Base-by-base conservation (phyloP, 1,284 basidiomycete species). In the Taiwanofungus camphoratus region DNA sequence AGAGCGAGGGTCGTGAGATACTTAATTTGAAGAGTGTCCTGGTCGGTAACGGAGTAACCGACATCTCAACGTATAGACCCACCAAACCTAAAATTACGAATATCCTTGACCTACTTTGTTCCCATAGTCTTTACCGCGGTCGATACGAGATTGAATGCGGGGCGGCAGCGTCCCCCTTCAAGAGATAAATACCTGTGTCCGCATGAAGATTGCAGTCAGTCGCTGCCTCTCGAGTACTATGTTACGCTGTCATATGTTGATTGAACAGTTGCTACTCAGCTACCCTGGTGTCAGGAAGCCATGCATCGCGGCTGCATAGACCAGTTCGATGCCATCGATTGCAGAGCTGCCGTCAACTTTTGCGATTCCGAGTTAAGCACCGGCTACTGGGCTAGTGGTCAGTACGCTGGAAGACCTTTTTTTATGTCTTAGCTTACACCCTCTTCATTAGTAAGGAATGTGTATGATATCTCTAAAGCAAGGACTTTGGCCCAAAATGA, bases 391-490 rank as follows among this genome's bases (percentile, higher is more conserved):
- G 67, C 61, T 13, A 78, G 69, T 41, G 74, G 77, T 77, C 31
- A 46, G 69, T 61, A 16, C 8, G n/a, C 18, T 7, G 21, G 15
- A n/a, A 21, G 24, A 27, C 30, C 15, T 11, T 6, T 11, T 24
- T 9, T 34, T 31, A 19, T 8, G 3, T 30, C 13, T 22, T 22
- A n/a, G n/a, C n/a, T n/a, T n/a, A n/a, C n/a, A n/a, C n/a, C n/a
- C n/a, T n/a, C 27, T 24, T 8, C 11, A 19, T 7, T 39, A 81
- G 79, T 76, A 2, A 63, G 74, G 35, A 83, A 82, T 53, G 69
- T 74, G 6, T 89, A 88, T 58, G 86, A 89, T 56, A 74, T 88
- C 38, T 82, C 81, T 29, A 85, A 82, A 73, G 76, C 69, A 48
- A 37, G 56, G 43, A 15, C 19, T 12, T 35, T 24, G 23, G 16